Percentiles rank a stretch among this genome's conserved stretches.
Evolutionary conservation across 441 rosid species (phyloP).

Genomic region (Corymbia citriodora): DNA sequence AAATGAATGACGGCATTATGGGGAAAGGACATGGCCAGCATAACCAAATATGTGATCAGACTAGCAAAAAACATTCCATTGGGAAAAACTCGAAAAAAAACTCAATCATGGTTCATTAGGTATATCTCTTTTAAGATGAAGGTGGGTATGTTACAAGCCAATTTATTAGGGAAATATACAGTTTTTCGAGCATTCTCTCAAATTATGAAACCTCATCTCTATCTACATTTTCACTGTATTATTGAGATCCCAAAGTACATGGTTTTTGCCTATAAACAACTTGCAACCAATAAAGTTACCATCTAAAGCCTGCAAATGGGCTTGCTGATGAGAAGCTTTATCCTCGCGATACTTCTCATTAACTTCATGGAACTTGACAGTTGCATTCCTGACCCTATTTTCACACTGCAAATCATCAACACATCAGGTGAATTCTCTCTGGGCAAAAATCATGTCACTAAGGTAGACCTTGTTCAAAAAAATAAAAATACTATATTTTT

Average conservation of each 20-base stretch:
- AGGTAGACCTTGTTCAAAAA: background rate
- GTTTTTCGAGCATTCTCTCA: background rate
- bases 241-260: background rate
- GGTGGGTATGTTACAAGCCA: background rate
- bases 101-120: background rate
- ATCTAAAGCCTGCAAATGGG: conserved; percentile 51
- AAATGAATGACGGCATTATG: background rate
- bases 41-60: background rate
- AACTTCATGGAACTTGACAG: conserved; percentile 59
- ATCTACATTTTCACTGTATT: background rate
- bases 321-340: conserved; percentile 18
- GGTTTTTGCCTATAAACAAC: background rate
- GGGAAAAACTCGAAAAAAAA: background rate
- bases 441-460: background rate
- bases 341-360: conserved; percentile 66
- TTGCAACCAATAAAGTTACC: conserved; percentile 19
- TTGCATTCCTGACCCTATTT: conserved; percentile 42
- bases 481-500: conserved; percentile 1
- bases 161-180: background rate
- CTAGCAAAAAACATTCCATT: background rate
- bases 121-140: background rate
- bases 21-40: background rate
- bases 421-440: background rate
- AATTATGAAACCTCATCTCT: background rate
- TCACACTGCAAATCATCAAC: conserved; percentile 50